phyloP scores from a whole-genome alignment of 352 stramenopile genomes.

The Pythium grandisporangium region DNA sequence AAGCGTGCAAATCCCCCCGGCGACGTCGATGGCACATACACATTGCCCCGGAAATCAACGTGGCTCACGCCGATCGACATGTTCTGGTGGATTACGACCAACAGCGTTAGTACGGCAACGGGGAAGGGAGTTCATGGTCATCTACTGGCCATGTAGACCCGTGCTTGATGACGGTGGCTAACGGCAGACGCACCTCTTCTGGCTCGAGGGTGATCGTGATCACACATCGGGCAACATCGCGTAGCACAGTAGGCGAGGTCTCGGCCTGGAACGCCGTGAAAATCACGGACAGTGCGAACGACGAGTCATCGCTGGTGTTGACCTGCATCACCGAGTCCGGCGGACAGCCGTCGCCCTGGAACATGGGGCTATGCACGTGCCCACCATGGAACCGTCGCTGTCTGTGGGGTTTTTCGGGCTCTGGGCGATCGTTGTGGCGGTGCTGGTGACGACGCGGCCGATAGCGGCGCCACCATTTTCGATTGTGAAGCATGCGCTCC shows the following conservation, averaged over 20 bases:
- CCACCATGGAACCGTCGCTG: conserved; percentile 16
- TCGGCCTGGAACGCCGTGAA: conserved; percentile 17
- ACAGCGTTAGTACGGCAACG: too few species aligned
- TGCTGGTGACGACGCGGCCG: background rate
- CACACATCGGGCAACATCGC: conserved; percentile 12
- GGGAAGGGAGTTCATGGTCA: too few species aligned
- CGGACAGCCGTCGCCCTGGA: conserved; percentile 16
- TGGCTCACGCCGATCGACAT: conserved; percentile 24
- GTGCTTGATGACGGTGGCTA: too few species aligned
- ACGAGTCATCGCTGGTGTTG: conserved; percentile 16
- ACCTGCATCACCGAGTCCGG: conserved; percentile 12
- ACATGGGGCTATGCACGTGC: conserved; percentile 13
- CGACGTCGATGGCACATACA: conserved; percentile 8
- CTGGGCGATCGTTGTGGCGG: conserved; percentile 1
- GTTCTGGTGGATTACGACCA: too few species aligned
- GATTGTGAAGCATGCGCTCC: background rate
- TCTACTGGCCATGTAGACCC: too few species aligned
- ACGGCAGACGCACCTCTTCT: conserved; percentile 6
- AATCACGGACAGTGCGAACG: conserved; percentile 17
- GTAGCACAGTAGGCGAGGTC: conserved; percentile 3
- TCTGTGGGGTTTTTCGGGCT: background rate
- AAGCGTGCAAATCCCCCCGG: conserved; percentile 3
- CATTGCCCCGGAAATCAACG: conserved; percentile 23
- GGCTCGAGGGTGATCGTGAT: conserved; percentile 17
- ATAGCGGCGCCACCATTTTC: background rate